phyloP scores from a whole-genome alignment of 2,329 filamentous ascomycete genomes.

The Arachnopeziza araneosa region DNA sequence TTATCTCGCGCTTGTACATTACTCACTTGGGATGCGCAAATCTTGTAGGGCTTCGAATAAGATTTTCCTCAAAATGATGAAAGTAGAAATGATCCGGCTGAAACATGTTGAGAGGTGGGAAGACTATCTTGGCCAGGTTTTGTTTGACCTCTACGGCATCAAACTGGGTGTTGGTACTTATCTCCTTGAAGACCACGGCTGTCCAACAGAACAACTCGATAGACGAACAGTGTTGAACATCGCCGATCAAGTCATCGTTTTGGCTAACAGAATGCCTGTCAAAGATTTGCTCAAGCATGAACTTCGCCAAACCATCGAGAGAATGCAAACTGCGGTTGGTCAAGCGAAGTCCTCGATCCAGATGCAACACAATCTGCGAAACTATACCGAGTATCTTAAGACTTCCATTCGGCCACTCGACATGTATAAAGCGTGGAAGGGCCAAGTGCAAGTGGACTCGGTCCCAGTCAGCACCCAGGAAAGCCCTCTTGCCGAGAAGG shows the following conservation, averaged over 20 bases:
- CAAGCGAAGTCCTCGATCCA: constrained; percentile 71
- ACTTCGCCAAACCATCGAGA: constrained; percentile 83
- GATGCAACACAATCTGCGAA: constrained; percentile 80
- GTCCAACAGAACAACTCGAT: constrained; percentile 71
- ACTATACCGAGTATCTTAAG: constrained; percentile 76
- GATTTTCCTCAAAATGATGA: constrained; percentile 83
- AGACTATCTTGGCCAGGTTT: constrained; percentile 76
- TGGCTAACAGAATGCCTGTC: constrained; percentile 78
- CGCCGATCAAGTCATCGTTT: constrained; percentile 74
- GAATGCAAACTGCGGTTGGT: constrained; percentile 83
- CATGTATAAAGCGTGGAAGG: constrained; percentile 74
- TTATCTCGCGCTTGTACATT: constrained; percentile 75
- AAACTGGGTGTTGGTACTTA: constrained; percentile 65
- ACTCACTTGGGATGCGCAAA: constrained; percentile 75
- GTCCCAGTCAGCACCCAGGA: constrained; percentile 64
- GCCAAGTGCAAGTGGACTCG: constrained; percentile 68
- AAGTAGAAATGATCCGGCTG: constrained; percentile 74
- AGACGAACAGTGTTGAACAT: constrained; percentile 74
- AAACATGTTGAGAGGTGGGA: constrained; percentile 77
- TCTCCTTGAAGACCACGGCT: constrained; percentile 73
- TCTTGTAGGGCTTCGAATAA: constrained; percentile 83
- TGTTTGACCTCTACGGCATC: constrained; percentile 77
- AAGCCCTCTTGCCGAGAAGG: constrained; percentile 67
- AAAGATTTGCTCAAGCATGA: constrained; percentile 91
- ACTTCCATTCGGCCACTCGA: constrained; percentile 76